These are phyloP conservation scores for Eremochloa ophiuroides DNA, from an alignment of 176 grass and related monocot species.

Conservation along the genomic window DNA sequence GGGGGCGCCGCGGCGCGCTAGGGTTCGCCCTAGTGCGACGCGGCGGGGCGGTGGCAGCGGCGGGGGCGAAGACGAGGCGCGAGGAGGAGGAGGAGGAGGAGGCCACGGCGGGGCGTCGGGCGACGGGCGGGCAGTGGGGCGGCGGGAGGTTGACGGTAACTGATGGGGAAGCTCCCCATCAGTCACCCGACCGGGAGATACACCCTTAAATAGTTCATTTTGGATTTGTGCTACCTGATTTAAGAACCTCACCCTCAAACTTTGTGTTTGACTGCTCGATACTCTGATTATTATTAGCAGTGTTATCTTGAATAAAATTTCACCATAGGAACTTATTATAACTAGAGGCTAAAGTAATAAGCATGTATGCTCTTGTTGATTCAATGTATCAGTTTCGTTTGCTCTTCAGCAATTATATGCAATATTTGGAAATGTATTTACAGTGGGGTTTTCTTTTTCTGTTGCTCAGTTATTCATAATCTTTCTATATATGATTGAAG, in stretches of 20 bases:
- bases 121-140: too few species aligned
- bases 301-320: neutral
- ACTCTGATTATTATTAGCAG: neutral
- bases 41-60: too few species aligned
- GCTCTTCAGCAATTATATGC: neutral
- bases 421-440: neutral
- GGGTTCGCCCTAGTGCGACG: too few species aligned
- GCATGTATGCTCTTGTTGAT: neutral
- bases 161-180: too few species aligned
- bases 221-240: neutral
- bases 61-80: too few species aligned
- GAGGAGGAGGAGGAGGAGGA: too few species aligned
- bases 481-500: conserved; percentile 1
- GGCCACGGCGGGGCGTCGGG: too few species aligned
- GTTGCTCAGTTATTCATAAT: neutral
- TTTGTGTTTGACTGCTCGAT: neutral
- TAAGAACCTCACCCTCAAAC: neutral
- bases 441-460: neutral
- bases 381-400: neutral
- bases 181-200: too few species aligned
- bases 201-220: too few species aligned
- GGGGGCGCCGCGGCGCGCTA: too few species aligned
- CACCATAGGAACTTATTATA: neutral
- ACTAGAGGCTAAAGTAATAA: neutral
- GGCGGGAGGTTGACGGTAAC: too few species aligned